Base-by-base conservation (phyloP, 1,284 basidiomycete genomes). In the Irpex sp. region DNA sequence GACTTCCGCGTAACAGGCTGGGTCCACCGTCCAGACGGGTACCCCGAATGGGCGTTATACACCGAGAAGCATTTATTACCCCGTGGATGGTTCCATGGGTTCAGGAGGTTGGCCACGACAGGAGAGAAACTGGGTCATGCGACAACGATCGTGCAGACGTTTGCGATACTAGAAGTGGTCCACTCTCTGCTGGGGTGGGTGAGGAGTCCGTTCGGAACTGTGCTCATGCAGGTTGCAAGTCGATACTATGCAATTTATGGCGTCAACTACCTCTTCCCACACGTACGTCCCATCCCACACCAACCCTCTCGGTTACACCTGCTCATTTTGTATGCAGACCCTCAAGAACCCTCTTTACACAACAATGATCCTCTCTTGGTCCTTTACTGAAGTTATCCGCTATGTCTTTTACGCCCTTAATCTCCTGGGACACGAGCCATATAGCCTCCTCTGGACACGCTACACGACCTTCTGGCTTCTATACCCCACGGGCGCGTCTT, bases 361-460 rank as follows among this genome's bases (percentile, higher is more conserved):
- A 3, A 88, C 89, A 57, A 96, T 98, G 94, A 84, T 98, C 58
- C 77, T 97, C 65, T 93, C 96, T 0, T 99, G 96, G 96, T 89
- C 91, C 2, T 68, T 91, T 61, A 94, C 95, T 48, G 96, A 99
- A 74, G 84, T 94, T 58, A 87, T 97, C 64, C 92, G 96, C 33
- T 99, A 99, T 76, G 76, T 87, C 7, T 97, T 91, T 80, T 99
- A 99, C 77, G 88, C 90, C 3, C 80, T 82, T 69, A 80, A 80
- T 55, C 82, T 98, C 8, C 68, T 91, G 53, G 83, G 82, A 6
- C 61, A 62, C 59, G 79, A 81, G 64, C 79, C 84, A 6, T 71
- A 71, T 57, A 28, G 71, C 35, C 80, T 91, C 56, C 75, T 86
- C 28, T 88, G 81, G 77, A 74, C 88, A 51, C 87, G 95, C 59